These are phyloP conservation scores for Brassica cretica DNA, from an alignment of 345 rosid species.

Conservation along the genomic window DNA sequence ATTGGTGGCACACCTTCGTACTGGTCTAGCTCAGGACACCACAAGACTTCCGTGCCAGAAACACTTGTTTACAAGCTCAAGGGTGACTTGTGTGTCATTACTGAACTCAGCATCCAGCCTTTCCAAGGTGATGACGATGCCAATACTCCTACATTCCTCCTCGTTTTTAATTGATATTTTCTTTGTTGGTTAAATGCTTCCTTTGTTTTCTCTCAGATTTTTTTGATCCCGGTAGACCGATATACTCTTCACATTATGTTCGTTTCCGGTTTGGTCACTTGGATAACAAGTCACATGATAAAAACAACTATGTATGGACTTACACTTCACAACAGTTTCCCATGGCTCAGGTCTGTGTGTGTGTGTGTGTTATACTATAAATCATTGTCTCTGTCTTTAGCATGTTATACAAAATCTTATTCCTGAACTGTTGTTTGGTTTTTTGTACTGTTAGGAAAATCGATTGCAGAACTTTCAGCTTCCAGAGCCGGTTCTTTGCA, in stretches of 20 bases:
- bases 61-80: conserved; percentile 64
- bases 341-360: neutral
- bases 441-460: conserved; percentile 74
- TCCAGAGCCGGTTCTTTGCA: conserved; percentile 84
- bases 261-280: conserved; percentile 73
- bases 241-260: conserved; percentile 76
- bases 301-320: conserved; percentile 59
- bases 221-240: conserved; percentile 68
- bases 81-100: conserved; percentile 67
- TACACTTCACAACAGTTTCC: conserved; percentile 85
- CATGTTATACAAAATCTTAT: neutral
- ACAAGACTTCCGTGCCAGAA: conserved; percentile 69
- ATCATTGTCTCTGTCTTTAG: neutral
- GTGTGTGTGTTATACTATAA: neutral
- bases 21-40: conserved; percentile 92
- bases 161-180: neutral
- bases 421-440: neutral
- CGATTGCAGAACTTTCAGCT: conserved; percentile 72
- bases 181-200: conserved; percentile 22
- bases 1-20: conserved; percentile 61
- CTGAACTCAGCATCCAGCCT: conserved; percentile 73
- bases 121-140: conserved; percentile 59
- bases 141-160: neutral
- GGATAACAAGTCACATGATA: conserved; percentile 34
- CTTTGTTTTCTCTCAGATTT: conserved; percentile 54